Base-by-base conservation (phyloP, 176 grass and related monocot species). In the Pharus latifolius region DNA sequence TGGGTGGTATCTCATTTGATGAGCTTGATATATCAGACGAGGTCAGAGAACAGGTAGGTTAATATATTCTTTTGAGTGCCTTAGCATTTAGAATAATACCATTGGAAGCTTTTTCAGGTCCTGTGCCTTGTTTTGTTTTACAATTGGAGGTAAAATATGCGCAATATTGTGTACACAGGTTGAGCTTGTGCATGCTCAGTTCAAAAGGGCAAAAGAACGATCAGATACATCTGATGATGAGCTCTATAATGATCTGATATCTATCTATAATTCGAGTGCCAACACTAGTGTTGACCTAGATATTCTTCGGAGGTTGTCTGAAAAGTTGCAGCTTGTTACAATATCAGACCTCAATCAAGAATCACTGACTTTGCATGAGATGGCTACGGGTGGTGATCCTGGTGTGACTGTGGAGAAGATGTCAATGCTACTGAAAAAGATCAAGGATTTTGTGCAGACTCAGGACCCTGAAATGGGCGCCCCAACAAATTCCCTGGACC, bases 151-250 rank as follows among this genome's bases (percentile, higher is more conserved):
- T 78, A 45, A 77, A 63, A 86, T 70, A 24, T 76, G 10, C 38
- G 5, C 11, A 41, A 56, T 76, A 45, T 61, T 83, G 49, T 74
- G 61, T n/a, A n/a, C n/a, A n/a, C 84, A 94, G 95, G 84, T 94
- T 60, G 95, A 94, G 37, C 70, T 99, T 70, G 90, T 99, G 22
- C 87, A 94, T 50, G 49, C 76, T 59, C 95, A 94, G 69, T 85
- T 99, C 47, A 94, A 86, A 86, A 88, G 95, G 74, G 95, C 95
- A 50, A 99, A 99, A 90, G 95, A 99, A 79, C 77, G 76, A 69
- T 56, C 70, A 1, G 89, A 99, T 71, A 82, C 30, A 69, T 72
- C 45, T 42, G 87, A 99, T 56, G 76, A 72, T 41, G 87, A 88
- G 60, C 79, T 99, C 52, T 88, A 91, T 55, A 84, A 71, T 78